phyloP scores from a whole-genome alignment of 495 filamentous ascomycete species.

The Penicillium lividum region DNA sequence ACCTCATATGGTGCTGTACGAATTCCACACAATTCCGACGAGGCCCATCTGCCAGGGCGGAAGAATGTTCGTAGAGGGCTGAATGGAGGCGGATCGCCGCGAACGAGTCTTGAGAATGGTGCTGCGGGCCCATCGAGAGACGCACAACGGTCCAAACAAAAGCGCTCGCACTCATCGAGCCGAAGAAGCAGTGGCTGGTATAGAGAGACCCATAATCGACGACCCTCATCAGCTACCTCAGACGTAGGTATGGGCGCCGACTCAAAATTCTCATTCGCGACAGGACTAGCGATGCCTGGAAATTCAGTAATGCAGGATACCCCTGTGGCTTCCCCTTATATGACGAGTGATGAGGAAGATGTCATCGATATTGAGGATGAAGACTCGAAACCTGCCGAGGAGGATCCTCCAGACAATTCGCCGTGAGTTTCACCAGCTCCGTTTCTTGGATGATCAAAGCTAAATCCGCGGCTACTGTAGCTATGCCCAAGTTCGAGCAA shows the following conservation, averaged over 20 bases:
- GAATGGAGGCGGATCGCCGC: background rate
- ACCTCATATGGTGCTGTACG: slow-evolving; percentile 61
- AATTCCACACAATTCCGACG: slow-evolving; percentile 16
- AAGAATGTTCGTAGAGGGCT: background rate
- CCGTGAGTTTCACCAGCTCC: slow-evolving; percentile 17
- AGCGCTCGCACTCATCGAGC: slow-evolving; percentile 19
- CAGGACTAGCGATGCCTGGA: slow-evolving; percentile 28
- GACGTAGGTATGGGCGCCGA: slow-evolving; percentile 33
- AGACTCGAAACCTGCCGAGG: slow-evolving; percentile 21
- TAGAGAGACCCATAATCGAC: slow-evolving; percentile 18
- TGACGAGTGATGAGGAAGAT: slow-evolving; percentile 30
- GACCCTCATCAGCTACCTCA: slow-evolving; percentile 27
- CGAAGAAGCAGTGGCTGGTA: slow-evolving; percentile 23
- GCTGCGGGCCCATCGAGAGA: slow-evolving; percentile 21
- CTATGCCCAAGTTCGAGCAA: slow-evolving; percentile 74
- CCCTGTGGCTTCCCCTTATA: slow-evolving; percentile 20
- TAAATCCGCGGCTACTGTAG: slow-evolving; percentile 3
- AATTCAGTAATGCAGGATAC: slow-evolving; percentile 27
- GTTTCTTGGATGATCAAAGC: background rate
- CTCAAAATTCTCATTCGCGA: slow-evolving; percentile 34
- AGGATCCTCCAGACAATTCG: slow-evolving; percentile 37
- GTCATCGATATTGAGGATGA: slow-evolving; percentile 28
- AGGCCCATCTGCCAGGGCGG: background rate
- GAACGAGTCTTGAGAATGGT: slow-evolving; percentile 19
- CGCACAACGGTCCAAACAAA: slow-evolving; percentile 7